phyloP scores from a whole-genome alignment of 192 early-diverging fungal genomes.

The Irineochytrium annulatum region DNA sequence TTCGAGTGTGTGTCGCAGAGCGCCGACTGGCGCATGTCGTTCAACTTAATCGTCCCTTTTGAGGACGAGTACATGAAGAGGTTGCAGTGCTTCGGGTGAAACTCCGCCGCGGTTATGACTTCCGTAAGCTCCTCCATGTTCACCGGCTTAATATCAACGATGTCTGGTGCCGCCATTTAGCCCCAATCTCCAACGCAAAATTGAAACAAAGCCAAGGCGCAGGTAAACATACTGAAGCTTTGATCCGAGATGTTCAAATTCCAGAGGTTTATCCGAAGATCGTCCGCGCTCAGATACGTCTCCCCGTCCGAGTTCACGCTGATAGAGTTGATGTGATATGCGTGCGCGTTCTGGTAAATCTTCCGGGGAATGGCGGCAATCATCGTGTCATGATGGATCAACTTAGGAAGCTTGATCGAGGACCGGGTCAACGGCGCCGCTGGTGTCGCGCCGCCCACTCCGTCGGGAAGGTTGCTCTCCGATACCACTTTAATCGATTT shows the following conservation, averaged over 20 bases:
- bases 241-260: slow-evolving; percentile 96
- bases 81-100: slow-evolving; percentile 94
- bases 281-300: slow-evolving; percentile 96
- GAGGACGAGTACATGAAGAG: slow-evolving; percentile 98
- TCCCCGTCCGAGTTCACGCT: slow-evolving; percentile 98
- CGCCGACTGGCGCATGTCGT: slow-evolving; percentile 92
- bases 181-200: slow-evolving; percentile 4
- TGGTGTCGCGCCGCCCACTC: slow-evolving; percentile 17
- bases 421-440: background rate
- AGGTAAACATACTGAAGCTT: slow-evolving; percentile 72
- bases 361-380: slow-evolving; percentile 92
- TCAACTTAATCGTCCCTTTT: slow-evolving; percentile 95
- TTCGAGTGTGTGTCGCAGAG: slow-evolving; percentile 94
- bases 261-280: slow-evolving; percentile 98
- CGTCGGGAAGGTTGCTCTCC: slow-evolving; percentile 83
- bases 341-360: slow-evolving; percentile 96
- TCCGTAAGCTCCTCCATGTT: slow-evolving; percentile 99
- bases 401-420: slow-evolving; percentile 74
- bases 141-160: slow-evolving; percentile 99
- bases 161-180: slow-evolving; percentile 53
- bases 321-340: slow-evolving; percentile 99
- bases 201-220: background rate
- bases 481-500: slow-evolving; percentile 93
- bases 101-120: slow-evolving; percentile 98
- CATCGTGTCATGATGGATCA: slow-evolving; percentile 93